These are phyloP conservation scores for Trametes villosa DNA, from an alignment of 768 basidiomycete genomes.

Conservation along the genomic window DNA sequence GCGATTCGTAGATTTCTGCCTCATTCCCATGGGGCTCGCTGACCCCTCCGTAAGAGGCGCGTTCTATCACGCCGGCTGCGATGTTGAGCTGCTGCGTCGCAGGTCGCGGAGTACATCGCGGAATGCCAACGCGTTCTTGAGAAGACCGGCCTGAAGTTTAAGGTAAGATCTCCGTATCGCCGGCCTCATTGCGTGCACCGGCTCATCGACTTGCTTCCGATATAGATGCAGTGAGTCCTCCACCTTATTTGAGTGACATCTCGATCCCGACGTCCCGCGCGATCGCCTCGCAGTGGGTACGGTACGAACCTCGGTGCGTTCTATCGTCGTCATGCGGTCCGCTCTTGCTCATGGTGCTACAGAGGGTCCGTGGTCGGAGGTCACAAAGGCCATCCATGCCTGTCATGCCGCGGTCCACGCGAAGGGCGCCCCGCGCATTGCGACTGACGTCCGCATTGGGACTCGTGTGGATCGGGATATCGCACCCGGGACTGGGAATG, in stretches of 20 bases:
- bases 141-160: slow-evolving; percentile 80
- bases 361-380: slow-evolving; percentile 87
- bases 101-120: slow-evolving; percentile 81
- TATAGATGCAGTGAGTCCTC: slow-evolving; percentile 70
- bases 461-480: slow-evolving; percentile 78
- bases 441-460: slow-evolving; percentile 94
- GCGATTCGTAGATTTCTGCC: slow-evolving; percentile 73
- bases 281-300: slow-evolving; percentile 64
- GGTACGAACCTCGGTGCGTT: slow-evolving; percentile 82
- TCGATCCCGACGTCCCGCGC: not conserved
- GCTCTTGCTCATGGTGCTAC: not conserved
- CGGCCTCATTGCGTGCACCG: too few species aligned
- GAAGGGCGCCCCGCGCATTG: slow-evolving; percentile 73
- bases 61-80: slow-evolving; percentile 28
- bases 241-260: not conserved
- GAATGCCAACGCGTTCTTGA: slow-evolving; percentile 84
- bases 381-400: slow-evolving; percentile 85
- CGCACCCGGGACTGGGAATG: slow-evolving; percentile 70
- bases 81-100: slow-evolving; percentile 25
- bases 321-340: not conserved
- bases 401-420: slow-evolving; percentile 89
- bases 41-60: slow-evolving; percentile 61
- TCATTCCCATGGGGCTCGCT: slow-evolving; percentile 83
- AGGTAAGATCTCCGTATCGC: slow-evolving; percentile 48
- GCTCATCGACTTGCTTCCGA: not conserved